These are phyloP conservation scores for Suillus americanus DNA, from an alignment of 768 basidiomycete genomes.

Conservation along the genomic window DNA sequence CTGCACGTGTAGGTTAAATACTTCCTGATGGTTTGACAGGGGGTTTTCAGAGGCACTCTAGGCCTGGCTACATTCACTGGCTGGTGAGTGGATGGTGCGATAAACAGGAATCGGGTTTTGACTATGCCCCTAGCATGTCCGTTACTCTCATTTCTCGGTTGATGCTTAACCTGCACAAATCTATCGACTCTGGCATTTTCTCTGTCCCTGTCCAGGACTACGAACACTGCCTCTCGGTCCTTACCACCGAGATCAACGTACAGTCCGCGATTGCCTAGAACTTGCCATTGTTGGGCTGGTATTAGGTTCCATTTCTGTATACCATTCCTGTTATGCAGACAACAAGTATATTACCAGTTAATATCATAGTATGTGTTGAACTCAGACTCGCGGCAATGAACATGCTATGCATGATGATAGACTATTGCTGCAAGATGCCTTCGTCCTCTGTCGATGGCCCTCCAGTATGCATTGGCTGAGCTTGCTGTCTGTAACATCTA, in stretches of 20 bases:
- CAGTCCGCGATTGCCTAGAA: background rate
- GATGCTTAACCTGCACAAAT: conserved; percentile 54
- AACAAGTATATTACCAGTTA: background rate
- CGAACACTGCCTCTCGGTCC: background rate
- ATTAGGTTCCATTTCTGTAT: background rate
- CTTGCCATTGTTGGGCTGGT: background rate
- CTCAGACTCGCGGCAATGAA: background rate
- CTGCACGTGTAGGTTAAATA: background rate
- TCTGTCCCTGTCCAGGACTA: background rate
- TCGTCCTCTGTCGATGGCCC: background rate
- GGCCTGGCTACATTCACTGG: conserved; percentile 49
- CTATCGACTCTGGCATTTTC: conserved; percentile 21
- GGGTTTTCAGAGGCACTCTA: conserved; percentile 37
- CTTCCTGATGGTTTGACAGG: background rate
- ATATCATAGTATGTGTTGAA: background rate
- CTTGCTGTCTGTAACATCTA: background rate
- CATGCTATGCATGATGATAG: background rate
- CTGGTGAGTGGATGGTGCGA: conserved; percentile 32
- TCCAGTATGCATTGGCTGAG: too few relatives aligned
- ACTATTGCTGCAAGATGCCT: background rate
- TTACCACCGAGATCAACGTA: background rate
- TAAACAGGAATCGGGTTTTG: background rate
- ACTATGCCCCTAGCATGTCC: conserved; percentile 37
- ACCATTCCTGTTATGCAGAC: background rate
- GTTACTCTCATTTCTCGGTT: conserved; percentile 55